Conservation (phyloP, 2,329 filamentous ascomycete genomes). For the Paramyrothecium sp. region DNA sequence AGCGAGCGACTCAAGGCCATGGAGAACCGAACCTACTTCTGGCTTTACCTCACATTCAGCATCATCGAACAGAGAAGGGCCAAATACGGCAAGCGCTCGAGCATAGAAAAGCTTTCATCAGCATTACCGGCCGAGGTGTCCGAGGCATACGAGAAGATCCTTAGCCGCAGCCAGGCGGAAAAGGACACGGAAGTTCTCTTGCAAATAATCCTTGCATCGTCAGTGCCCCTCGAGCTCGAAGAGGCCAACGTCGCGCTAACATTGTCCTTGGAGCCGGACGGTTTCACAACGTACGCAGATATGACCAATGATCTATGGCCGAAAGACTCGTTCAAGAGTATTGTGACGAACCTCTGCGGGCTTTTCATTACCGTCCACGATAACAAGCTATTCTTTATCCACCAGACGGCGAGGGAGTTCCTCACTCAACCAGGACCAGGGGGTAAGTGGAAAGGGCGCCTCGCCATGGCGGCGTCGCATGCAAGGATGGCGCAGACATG, state of each 20-base stretch:
- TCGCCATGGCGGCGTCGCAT: neutral
- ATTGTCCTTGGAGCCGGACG: neutral
- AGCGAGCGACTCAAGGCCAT: slow-evolving; percentile 19
- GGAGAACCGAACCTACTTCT: neutral
- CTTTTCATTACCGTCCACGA: neutral
- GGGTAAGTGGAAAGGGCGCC: neutral
- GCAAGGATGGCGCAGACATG: neutral
- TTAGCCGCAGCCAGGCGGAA: neutral
- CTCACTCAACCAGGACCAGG: neutral
- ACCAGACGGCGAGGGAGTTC: neutral
- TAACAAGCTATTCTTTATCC: neutral
- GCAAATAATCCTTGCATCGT: neutral
- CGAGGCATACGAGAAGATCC: neutral
- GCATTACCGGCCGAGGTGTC: neutral
- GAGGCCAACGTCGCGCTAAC: neutral
- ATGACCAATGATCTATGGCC: neutral
- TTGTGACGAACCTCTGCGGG: neutral
- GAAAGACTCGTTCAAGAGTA: neutral
- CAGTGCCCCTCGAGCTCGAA: neutral
- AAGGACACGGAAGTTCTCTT: neutral
- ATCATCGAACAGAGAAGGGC: neutral
- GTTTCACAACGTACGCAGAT: neutral
- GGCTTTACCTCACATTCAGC: neutral
- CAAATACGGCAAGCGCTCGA: neutral
- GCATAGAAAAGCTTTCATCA: neutral